Evolutionary conservation across 345 rosid genomes (phyloP), one percentile per base, ranked within the genome.

Genomic region (Boechera stricta): DNA sequence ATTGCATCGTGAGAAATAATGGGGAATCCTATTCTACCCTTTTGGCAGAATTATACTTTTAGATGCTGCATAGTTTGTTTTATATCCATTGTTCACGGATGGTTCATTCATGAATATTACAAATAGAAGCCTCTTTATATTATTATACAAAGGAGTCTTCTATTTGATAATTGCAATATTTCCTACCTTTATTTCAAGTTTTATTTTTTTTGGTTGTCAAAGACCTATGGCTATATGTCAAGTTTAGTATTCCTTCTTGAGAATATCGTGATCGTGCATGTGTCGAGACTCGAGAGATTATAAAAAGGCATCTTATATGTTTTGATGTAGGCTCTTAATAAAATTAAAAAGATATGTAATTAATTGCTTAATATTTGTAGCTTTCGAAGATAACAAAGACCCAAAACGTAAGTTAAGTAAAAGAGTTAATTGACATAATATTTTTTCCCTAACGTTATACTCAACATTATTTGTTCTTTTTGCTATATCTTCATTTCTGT

Each of bases 1-100:
- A 49, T 5, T 72, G 41, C 73, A 65, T 78, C 61, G 73, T 72
- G 77, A 58, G 39, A 10, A 35, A 65, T 72, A 77, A 71, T 64
- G 72, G 77, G 38, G 81, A 72, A 77, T 77, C 81, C 16, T 65
- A 72, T 77, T 72, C 81, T 65, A 64, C 57, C 13, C 56, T 58
- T 71, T 66, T 72, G 68, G 72, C 72, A 72, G 63, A 65, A 78
- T 65, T 72, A 65, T 71, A 77, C 77, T 64, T 71, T 57, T 18
- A 65, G 66, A 71, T 71, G 80, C 72, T 70, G 33, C 28, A n/a
- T 70, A 18, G 47, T 47, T 44, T 64, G 67, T 71, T 57, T 63
- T 64, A 42, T 70, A 65, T 79, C 59, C 76, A 69, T 68, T 69
- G 74, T 51, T 60, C 72, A 61, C 77, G 38, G 67, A 47, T 49